Percentiles rank a stretch among this genome's conserved stretches.
Evolutionary conservation across 352 stramenopile species (phyloP).

Genomic region (Phytophthora ramorum): DNA sequence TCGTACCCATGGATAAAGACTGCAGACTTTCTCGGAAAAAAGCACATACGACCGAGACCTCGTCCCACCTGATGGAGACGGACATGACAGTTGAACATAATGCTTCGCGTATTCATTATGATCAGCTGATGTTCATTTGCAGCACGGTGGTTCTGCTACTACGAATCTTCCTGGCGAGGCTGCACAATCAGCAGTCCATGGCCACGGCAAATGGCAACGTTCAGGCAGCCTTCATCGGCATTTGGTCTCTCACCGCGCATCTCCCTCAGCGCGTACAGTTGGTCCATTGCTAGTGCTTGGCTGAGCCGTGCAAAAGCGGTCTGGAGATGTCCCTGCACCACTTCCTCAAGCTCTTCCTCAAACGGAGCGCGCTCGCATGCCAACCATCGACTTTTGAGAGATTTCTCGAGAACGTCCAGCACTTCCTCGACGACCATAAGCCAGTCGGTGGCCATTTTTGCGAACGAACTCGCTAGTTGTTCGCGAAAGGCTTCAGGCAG

Average conservation of each 20-base stretch:
- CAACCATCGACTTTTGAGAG: slow-evolving; percentile 20
- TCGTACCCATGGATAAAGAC: too few relatives aligned
- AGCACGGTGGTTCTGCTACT: neutral
- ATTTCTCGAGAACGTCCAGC: slow-evolving; percentile 23
- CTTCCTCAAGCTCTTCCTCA: slow-evolving; percentile 17
- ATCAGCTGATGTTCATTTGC: neutral
- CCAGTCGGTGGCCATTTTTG: slow-evolving; percentile 21
- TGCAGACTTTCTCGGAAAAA: neutral
- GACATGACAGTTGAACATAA: slow-evolving; percentile 16
- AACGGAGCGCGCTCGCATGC: slow-evolving; percentile 20
- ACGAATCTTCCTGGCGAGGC: neutral
- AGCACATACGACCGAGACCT: slow-evolving; percentile 9
- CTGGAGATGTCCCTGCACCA: slow-evolving; percentile 18
- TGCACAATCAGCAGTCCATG: slow-evolving; percentile 6
- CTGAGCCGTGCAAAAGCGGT: slow-evolving; percentile 27
- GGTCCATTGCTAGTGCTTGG: slow-evolving; percentile 18
- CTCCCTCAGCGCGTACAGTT: slow-evolving; percentile 32
- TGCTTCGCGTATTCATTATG: neutral
- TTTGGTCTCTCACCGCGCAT: neutral
- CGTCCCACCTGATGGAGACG: neutral
- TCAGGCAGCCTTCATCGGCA: neutral
- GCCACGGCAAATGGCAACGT: slow-evolving; percentile 8
- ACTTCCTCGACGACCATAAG: slow-evolving; percentile 19
- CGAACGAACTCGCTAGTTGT: slow-evolving; percentile 13
- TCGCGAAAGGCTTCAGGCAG: slow-evolving; percentile 17